Evolutionary conservation across 108 stramenopile species (phyloP), one percentile per base, ranked within the genome.

Genomic region (Nitzschia sp.): DNA sequence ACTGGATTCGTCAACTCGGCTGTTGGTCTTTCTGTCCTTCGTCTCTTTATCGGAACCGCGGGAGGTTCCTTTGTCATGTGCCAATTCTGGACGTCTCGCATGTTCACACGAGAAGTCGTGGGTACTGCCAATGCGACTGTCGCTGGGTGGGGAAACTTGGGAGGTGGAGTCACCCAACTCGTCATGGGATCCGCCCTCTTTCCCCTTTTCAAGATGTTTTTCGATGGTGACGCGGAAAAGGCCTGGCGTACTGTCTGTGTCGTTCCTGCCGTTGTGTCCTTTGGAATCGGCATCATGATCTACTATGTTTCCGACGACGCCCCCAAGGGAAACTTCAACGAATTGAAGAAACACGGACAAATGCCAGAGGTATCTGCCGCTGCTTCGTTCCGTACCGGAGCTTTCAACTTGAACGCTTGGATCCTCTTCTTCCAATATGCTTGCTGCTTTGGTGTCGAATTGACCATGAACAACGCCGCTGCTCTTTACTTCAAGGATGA

Each of bases 391-490:
- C 74, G 80, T 19, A 55, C 54, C n/a, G 90, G 82, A 25, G 75
- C 79, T 47, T 5, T 80, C 33, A 85, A 90, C 75, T 13, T 79
- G 30, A 92, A 89, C 79, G 85, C 90, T 1, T 93, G 89, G 89
- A 17, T 93, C 23, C 70, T 93, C 53, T 80, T 79, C 76, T 23
- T 87, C 34, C 92, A 95, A 72, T 97, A 97, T 73, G 94, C 90
- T 3, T 82, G 82, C 72, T 94, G 91, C 90, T 94, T 97, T 65
- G 96, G 96, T 46, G 91, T 95, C 21, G 96, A 97, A 74, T 79
- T n/a, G n/a, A n/a, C n/a, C n/a, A n/a, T n/a, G n/a, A n/a, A n/a
- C n/a, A n/a, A n/a, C n/a, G n/a, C n/a, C 95, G 88, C 89, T 29
- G 87, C 88, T 28, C 35, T 55, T 0, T 92, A 89, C 78, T 92